Evolutionary conservation across 345 rosid genomes (phyloP).

Genomic region (sweet orange (Citrus sinensis)): DNA sequence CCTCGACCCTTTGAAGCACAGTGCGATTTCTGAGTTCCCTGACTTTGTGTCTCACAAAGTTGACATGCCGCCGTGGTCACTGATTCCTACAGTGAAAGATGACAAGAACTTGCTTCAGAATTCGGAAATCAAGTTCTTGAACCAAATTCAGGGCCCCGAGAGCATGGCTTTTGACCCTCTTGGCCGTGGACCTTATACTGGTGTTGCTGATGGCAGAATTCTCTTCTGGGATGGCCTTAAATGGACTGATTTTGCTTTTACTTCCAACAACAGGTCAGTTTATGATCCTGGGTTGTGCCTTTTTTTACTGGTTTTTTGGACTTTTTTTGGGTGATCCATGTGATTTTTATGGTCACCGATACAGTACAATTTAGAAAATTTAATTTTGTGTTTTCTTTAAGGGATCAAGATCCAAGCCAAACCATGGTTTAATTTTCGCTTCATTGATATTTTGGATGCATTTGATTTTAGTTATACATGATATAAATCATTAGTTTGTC

Average conservation of each 20-base stretch:
- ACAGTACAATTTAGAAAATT: background rate
- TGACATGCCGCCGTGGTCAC: constrained; percentile 47
- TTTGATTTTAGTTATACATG: background rate
- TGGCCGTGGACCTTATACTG: constrained; percentile 93
- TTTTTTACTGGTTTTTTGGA: background rate
- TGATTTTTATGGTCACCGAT: background rate
- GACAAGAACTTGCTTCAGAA: constrained; percentile 53
- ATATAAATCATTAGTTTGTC: background rate
- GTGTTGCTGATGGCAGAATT: constrained; percentile 87
- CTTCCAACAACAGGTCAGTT: constrained; percentile 65
- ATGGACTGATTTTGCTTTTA: constrained; percentile 77
- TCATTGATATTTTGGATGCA: background rate
- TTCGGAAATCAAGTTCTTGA: constrained; percentile 68
- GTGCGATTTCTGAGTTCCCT: constrained; percentile 64
- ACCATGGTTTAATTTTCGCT: too few species aligned
- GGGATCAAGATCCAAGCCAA: background rate
- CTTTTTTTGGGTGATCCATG: background rate
- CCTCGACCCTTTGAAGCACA: constrained; percentile 76
- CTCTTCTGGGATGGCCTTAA: constrained; percentile 70
- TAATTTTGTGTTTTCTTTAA: background rate
- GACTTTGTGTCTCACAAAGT: constrained; percentile 47
- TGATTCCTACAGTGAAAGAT: constrained; percentile 48
- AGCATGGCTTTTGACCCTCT: constrained; percentile 81
- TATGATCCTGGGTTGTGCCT: background rate
- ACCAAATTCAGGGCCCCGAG: constrained; percentile 92